These are phyloP conservation scores for Salix caprea DNA, from an alignment of 345 rosid genomes.

Conservation along the genomic window DNA sequence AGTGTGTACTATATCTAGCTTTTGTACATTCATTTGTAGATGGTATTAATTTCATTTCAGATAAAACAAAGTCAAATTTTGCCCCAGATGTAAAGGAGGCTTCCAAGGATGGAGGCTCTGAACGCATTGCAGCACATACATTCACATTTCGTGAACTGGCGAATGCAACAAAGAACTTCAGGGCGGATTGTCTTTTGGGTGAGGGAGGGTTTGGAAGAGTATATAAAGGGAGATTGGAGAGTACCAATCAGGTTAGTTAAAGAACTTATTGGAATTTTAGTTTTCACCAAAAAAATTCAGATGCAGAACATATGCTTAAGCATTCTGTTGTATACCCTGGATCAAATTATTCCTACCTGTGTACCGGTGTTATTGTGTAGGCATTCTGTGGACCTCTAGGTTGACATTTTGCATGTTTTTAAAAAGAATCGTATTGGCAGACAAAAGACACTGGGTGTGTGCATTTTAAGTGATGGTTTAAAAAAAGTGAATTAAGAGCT, in stretches of 20 bases:
- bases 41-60: conserved; percentile 21
- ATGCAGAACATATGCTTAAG: background rate
- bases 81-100: conserved; percentile 36
- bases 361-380: background rate
- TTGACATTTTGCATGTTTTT: background rate
- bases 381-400: background rate
- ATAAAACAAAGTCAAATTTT: conserved; percentile 37
- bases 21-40: background rate
- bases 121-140: conserved; percentile 58
- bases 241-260: conserved; percentile 54
- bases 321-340: background rate
- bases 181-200: conserved; percentile 72
- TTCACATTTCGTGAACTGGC: conserved; percentile 76
- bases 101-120: conserved; percentile 45
- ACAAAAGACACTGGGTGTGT: background rate
- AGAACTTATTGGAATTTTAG: background rate
- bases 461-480: background rate
- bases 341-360: background rate
- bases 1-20: background rate
- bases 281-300: background rate
- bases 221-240: conserved; percentile 58
- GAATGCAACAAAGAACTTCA: conserved; percentile 71
- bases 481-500: background rate
- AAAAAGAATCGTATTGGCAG: background rate
- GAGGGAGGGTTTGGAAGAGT: conserved; percentile 94